Conservation (phyloP, 2,329 filamentous ascomycete species). For the Verticillium longisporum region DNA sequence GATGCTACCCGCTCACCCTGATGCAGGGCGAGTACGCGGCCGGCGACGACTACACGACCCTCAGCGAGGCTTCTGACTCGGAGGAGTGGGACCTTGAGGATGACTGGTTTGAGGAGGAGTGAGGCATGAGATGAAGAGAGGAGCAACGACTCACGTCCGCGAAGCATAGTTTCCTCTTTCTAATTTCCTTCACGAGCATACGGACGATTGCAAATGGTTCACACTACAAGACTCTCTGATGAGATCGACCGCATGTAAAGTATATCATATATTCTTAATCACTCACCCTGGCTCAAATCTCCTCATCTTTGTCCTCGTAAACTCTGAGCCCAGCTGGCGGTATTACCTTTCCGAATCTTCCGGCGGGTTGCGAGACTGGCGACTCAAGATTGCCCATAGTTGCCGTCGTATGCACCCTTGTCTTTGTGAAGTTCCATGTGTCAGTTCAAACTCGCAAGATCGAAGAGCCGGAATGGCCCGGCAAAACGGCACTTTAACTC, state of each 20-base stretch:
- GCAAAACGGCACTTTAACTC: neutral
- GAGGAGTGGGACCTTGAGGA: neutral
- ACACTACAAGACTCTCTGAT: neutral
- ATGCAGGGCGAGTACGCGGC: neutral
- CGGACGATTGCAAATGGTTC: neutral
- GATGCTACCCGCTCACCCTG: neutral
- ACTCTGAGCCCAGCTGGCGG: neutral
- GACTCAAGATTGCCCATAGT: neutral
- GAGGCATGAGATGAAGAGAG: neutral
- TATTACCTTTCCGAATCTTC: neutral
- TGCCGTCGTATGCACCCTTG: too few species aligned
- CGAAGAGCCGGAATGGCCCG: too few species aligned
- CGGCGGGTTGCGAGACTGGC: neutral
- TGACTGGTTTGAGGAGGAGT: neutral
- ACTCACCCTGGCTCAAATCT: neutral
- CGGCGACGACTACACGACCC: neutral
- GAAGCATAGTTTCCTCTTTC: neutral
- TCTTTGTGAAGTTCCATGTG: too few species aligned
- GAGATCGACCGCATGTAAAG: neutral
- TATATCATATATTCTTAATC: neutral
- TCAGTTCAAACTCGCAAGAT: too few species aligned
- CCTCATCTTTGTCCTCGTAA: neutral
- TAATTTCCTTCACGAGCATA: neutral
- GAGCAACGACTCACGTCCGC: neutral
- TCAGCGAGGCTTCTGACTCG: neutral